A percentile compares a stretch with the other conserved stretches of the same genome.
Evolutionary conservation across 2,329 filamentous ascomycete genomes (phyloP).

Genomic region (Aureobasidium musti): DNA sequence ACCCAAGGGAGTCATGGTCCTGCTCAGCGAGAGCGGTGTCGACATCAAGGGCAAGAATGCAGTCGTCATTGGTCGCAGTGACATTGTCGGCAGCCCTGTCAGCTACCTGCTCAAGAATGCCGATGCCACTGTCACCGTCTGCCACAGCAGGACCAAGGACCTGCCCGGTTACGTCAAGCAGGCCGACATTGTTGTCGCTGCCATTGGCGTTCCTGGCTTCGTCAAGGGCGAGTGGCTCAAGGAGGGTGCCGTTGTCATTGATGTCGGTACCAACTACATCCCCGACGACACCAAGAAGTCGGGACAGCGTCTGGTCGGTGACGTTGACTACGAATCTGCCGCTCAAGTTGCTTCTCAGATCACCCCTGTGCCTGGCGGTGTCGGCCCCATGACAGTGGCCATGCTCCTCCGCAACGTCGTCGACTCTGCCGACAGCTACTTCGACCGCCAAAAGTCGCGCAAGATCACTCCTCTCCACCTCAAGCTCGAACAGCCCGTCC

Average conservation of each 20-base stretch:
- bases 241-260: constrained; percentile 90
- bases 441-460: constrained; percentile 78
- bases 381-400: constrained; percentile 97
- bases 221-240: constrained; percentile 97
- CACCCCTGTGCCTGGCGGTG: constrained; percentile 93
- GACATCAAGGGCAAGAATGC: constrained; percentile 87
- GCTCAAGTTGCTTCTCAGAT: constrained; percentile 85
- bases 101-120: constrained; percentile 95
- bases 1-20: constrained; percentile 93
- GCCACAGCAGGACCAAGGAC: constrained; percentile 82
- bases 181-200: constrained; percentile 88
- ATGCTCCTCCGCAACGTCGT: constrained; percentile 98
- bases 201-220: constrained; percentile 83
- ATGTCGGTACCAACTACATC: constrained; percentile 96
- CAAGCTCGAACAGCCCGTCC: constrained; percentile 76
- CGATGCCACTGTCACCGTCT: constrained; percentile 94
- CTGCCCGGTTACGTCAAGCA: constrained; percentile 73
- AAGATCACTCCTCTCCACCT: constrained; percentile 80
- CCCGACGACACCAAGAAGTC: constrained; percentile 88
- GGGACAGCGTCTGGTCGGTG: constrained; percentile 86
- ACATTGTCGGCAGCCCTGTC: constrained; percentile 96
- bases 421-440: constrained; percentile 76
- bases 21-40: constrained; percentile 81
- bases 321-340: constrained; percentile 89
- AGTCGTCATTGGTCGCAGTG: constrained; percentile 89